Conservation (phyloP, 345 rosid species). For the Sonneratia alba region DNA sequence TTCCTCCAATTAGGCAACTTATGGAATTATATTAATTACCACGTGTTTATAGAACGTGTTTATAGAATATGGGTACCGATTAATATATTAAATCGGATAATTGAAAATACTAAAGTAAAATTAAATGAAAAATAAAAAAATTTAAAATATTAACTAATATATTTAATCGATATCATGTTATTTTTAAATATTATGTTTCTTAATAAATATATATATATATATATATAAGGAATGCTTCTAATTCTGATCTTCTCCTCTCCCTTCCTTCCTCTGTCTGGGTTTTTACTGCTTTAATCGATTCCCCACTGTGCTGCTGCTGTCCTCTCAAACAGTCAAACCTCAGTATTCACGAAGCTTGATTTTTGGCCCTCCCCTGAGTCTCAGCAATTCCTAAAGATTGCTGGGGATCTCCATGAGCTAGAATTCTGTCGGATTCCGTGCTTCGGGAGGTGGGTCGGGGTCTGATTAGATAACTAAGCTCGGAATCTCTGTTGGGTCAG, state of each 20-base stretch:
- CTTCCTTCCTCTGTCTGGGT: too few relatives aligned
- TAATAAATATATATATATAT: too few relatives aligned
- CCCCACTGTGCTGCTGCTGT: neutral
- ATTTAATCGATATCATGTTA: too few relatives aligned
- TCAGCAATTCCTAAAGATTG: conserved; percentile 10
- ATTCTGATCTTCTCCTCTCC: conserved; percentile 7
- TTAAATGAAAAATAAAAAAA: too few relatives aligned
- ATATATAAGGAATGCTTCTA: neutral
- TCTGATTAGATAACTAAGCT: conserved; percentile 18
- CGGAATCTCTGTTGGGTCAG: conserved; percentile 21
- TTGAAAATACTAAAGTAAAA: too few relatives aligned
- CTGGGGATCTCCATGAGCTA: conserved; percentile 12
- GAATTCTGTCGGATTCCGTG: conserved; percentile 26
- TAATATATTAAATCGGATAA: too few relatives aligned
- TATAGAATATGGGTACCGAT: too few relatives aligned
- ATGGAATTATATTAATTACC: too few relatives aligned
- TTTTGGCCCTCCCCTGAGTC: conserved; percentile 1
- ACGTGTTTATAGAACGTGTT: too few relatives aligned
- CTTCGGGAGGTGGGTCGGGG: conserved; percentile 10
- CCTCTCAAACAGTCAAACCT: neutral
- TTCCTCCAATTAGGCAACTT: too few relatives aligned
- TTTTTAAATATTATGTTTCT: too few relatives aligned
- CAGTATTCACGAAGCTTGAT: conserved; percentile 14
- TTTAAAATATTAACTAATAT: too few relatives aligned
- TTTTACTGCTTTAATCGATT: neutral